phyloP scores from a whole-genome alignment of 805 yeast genomes.

The Wilhelminamyces savonicus region DNA sequence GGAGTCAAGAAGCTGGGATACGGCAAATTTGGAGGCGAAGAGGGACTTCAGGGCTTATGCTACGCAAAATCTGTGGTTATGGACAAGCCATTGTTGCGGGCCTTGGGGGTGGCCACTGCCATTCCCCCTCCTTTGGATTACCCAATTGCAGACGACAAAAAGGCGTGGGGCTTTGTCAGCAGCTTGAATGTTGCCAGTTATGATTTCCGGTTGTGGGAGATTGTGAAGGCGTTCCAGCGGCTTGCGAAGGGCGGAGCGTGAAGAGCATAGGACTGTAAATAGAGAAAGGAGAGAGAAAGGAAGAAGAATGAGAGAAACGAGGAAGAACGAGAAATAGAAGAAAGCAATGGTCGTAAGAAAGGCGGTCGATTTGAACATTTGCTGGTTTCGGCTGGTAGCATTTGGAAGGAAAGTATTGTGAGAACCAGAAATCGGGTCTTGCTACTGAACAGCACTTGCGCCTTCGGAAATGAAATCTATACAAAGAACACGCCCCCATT shows the following conservation, averaged over 20 bases:
- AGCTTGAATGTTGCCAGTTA: conserved; percentile 83
- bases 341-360: no score
- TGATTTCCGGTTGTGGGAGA: conserved; percentile 66
- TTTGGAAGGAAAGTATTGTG: no score
- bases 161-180: conserved; percentile 84
- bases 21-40: conserved; percentile 97
- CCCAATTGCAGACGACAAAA: conserved; percentile 74
- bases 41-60: conserved; percentile 89
- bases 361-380: no score
- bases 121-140: conserved; percentile 90
- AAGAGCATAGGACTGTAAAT: neutral
- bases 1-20: conserved; percentile 91
- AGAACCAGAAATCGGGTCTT: no score
- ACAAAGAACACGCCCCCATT: no score
- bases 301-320: no score
- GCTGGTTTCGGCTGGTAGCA: no score
- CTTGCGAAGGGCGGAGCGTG: conserved; percentile 24
- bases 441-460: no score
- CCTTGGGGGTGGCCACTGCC: conserved; percentile 55
- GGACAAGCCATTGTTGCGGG: conserved; percentile 66
- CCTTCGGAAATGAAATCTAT: no score
- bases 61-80: conserved; percentile 80
- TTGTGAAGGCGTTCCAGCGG: conserved; percentile 30
- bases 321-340: no score
- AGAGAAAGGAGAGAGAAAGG: no score